These are phyloP conservation scores for Rhodotorula sp. DNA, from an alignment of 1,284 basidiomycete species.

Conservation along the genomic window DNA sequence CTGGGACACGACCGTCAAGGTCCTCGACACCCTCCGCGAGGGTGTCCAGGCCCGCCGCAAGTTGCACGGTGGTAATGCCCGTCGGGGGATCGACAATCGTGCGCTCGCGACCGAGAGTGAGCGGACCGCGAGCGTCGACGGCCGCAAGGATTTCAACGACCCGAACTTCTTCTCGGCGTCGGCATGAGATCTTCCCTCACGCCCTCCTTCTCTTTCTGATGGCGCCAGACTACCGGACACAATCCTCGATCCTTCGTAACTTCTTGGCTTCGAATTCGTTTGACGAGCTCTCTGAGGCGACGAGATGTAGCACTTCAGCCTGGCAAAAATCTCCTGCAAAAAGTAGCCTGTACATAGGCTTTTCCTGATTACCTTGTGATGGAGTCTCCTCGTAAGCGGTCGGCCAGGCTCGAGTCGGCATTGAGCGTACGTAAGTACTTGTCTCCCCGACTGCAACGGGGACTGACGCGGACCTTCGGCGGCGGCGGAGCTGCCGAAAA, in stretches of 20 bases:
- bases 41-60: conserved; percentile 72
- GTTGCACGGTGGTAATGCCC: conserved; percentile 15
- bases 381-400: no score
- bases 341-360: background rate
- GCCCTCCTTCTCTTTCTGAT: background rate
- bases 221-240: no score
- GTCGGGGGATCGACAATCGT: conserved; percentile 21
- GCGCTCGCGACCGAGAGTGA: conserved; percentile 19
- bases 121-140: conserved; percentile 26
- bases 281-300: background rate
- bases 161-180: conserved; percentile 11
- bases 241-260: background rate
- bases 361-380: background rate
- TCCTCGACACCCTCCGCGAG: conserved; percentile 73
- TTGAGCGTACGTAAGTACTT: no score
- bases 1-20: conserved; percentile 78
- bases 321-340: background rate
- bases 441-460: background rate
- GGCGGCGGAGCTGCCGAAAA: background rate
- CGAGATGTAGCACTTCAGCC: background rate
- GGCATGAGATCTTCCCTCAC: background rate
- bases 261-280: background rate
- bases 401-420: no score
- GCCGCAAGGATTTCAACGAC: conserved; percentile 35
- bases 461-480: background rate